A percentile compares a stretch with the other conserved stretches of the same genome.
Evolutionary conservation across 2,329 filamentous ascomycete species (phyloP).

Genomic region (Scytalidium lignicola): DNA sequence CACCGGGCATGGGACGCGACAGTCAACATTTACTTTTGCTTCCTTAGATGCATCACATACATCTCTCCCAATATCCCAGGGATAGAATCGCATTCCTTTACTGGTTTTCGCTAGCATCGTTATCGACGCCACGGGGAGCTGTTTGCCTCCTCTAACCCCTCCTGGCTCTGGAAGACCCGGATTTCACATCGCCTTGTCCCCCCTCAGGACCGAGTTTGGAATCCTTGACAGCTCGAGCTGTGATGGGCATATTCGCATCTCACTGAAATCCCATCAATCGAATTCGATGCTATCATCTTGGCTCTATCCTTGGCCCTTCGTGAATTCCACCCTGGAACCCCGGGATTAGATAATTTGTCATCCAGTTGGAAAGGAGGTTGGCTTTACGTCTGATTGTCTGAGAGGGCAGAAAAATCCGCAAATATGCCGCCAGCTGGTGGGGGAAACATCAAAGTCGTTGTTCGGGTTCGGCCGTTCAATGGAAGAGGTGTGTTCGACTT

Average conservation of each 20-base stretch:
- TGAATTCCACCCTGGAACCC: neutral
- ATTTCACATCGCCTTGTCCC: neutral
- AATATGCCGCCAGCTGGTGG: slow-evolving; percentile 45
- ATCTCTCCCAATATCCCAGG: neutral
- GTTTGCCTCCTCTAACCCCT: neutral
- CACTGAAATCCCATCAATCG: neutral
- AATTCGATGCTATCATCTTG: neutral
- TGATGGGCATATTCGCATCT: neutral
- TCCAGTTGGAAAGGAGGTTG: neutral
- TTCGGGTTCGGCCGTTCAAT: slow-evolving; percentile 94
- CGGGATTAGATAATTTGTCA: neutral
- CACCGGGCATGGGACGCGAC: neutral
- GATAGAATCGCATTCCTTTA: neutral
- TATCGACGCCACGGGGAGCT: neutral
- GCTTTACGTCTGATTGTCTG: neutral
- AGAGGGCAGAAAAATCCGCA: slow-evolving; percentile 7
- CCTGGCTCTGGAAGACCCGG: neutral
- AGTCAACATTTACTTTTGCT: neutral
- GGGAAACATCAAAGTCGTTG: slow-evolving; percentile 99
- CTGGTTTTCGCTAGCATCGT: neutral
- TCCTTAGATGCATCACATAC: neutral
- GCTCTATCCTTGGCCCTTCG: neutral
- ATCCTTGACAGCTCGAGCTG: neutral
- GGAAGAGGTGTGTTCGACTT: slow-evolving; percentile 63
- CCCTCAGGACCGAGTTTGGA: neutral